phyloP scores from a whole-genome alignment of 495 filamentous ascomycete genomes.

The Margaritispora aquatica region DNA sequence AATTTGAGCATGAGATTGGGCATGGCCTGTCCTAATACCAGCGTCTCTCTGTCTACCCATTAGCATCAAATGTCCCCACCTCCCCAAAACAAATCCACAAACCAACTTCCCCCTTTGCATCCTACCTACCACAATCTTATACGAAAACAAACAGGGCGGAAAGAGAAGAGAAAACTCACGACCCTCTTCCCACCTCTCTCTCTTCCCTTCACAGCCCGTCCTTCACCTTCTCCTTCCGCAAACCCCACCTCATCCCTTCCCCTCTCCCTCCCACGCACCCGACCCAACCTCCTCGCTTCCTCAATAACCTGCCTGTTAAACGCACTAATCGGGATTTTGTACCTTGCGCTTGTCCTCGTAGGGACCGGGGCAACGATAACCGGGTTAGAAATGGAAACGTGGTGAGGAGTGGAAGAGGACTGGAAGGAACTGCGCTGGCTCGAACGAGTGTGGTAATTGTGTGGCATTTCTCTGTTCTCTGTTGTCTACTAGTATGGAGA shows the following conservation, averaged over 20 bases:
- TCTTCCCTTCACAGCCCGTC: no score
- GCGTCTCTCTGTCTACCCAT: not conserved
- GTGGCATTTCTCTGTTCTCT: not conserved
- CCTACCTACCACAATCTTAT: no score
- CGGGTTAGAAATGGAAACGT: not conserved
- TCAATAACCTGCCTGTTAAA: not conserved
- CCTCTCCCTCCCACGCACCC: not conserved
- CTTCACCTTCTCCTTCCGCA: no score
- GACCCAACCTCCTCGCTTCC: not conserved
- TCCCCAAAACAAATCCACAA: no score
- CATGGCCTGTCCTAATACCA: no score
- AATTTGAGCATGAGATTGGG: not conserved
- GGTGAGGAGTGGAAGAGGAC: not conserved
- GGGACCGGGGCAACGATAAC: no score
- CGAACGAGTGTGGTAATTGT: not conserved
- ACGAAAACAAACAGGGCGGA: not conserved
- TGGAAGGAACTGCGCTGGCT: not conserved
- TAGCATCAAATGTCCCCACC: no score
- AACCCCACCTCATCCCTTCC: no score
- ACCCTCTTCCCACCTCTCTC: no score
- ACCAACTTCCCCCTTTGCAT: no score
- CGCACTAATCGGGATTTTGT: slow-evolving; percentile 4
- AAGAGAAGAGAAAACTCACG: not conserved
- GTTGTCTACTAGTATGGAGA: no score
- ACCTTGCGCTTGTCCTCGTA: no score